These are phyloP conservation scores for Allium cepa DNA, from an alignment of 106 monocot species.

Conservation along the genomic window DNA sequence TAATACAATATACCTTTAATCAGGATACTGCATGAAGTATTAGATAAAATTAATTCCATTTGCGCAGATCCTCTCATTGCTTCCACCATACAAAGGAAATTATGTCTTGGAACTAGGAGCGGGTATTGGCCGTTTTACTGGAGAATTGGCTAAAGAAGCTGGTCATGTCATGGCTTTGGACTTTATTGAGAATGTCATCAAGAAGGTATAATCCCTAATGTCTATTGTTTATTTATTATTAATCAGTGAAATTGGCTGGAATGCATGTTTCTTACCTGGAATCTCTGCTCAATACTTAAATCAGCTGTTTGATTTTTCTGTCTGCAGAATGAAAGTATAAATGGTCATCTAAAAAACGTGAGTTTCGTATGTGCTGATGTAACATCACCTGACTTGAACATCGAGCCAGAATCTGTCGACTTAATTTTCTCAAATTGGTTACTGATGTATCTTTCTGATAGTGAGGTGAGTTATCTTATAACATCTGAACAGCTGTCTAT, in stretches of 20 bases:
- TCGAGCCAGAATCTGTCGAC: constrained; percentile 77
- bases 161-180: constrained; percentile 81
- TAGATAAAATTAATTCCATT: background rate
- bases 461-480: constrained; percentile 51
- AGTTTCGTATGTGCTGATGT: constrained; percentile 94
- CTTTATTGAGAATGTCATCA: constrained; percentile 90
- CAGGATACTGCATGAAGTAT: background rate
- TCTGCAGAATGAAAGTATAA: constrained; percentile 79
- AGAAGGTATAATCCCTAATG: constrained; percentile 45
- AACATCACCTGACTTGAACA: constrained; percentile 62
- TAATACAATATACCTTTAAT: too few species aligned
- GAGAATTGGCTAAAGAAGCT: constrained; percentile 88
- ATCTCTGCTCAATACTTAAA: background rate
- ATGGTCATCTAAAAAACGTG: constrained; percentile 75
- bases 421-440: constrained; percentile 99
- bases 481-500: background rate
- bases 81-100: constrained; percentile 77
- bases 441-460: constrained; percentile 96
- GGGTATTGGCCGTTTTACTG: constrained; percentile 97
- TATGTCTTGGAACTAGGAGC: constrained; percentile 88
- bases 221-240: background rate
- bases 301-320: constrained; percentile 1
- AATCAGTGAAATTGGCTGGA: constrained; percentile 1
- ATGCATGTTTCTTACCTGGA: background rate
- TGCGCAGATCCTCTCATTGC: constrained; percentile 79